Evolutionary conservation across 495 filamentous ascomycete genomes (phyloP), one percentile per base, ranked within the genome.

Genomic region (Xylona heveae): DNA sequence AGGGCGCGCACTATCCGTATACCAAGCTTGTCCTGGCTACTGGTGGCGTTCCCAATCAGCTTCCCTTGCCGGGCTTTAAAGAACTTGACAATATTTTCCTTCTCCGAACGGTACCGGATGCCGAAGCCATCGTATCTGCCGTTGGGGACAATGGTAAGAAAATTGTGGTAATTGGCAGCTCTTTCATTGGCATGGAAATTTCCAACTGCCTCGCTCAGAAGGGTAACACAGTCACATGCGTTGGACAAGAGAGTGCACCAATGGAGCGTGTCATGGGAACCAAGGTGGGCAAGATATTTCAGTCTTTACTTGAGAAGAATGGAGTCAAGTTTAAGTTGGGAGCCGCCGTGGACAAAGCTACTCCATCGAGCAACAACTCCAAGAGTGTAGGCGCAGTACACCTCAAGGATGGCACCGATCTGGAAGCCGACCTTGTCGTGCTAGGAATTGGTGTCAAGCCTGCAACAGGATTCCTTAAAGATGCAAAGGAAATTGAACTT

Each of bases 141-240:
- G 68, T 84, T 12, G 80, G 78, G n/a, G 44, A 62, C 4, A 78
- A 78, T 46, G 72, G 71, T 25, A 92, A 88, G 60, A 91, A 91
- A 52, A 67, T 94, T 43, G 82, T 93, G 22, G 62, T 97, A 12
- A 68, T 97, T 34, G 88, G 88, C 13, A 78, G 69, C 33, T 83
- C 77, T 28, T 94, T 97, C 53, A 97, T 97, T 49, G 74, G 88
- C 23, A 90, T 97, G 84, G 88, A 97, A 53, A 66, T 92, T 18
- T 80, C 74, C 24, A 92, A 84, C 31, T 69, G 69, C 21, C 71
- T 80, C 1, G 52, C 71, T 2, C 53, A 68, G 8, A 73, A 73
- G 33, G 69, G 68, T 31, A 81, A 94, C 44, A 53, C 68, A 12
- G 78, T 97, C 23, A 76, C 77, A n/a, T 67, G 94, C 33, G 61